phyloP scores from a whole-genome alignment of 352 stramenopile species.

The Phytophthora pinifolia region DNA sequence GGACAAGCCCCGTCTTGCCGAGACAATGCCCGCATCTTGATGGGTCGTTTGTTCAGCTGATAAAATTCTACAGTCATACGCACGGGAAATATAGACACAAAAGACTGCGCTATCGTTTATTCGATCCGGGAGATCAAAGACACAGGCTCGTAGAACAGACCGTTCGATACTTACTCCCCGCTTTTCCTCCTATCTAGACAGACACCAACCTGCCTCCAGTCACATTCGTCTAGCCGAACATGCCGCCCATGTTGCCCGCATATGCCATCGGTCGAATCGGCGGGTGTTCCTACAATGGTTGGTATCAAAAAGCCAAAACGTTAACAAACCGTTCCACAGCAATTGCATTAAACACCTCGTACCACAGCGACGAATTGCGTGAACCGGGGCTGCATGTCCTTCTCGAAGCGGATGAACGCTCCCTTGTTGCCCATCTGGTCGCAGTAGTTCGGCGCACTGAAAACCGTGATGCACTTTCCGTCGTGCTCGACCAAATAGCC shows the following conservation, averaged over 20 bases:
- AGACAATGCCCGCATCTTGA: constrained; percentile 34
- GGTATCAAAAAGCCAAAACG: background rate
- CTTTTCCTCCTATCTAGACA: constrained; percentile 29
- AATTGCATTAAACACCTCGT: constrained; percentile 12
- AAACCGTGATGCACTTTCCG: constrained; percentile 99
- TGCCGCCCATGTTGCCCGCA: constrained; percentile 88
- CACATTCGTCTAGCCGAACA: constrained; percentile 71
- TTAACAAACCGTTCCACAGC: background rate
- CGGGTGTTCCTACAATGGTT: constrained; percentile 67
- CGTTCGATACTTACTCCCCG: constrained; percentile 20
- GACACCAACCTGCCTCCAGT: constrained; percentile 12
- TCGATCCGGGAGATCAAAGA: constrained; percentile 16
- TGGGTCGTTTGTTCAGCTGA: constrained; percentile 33
- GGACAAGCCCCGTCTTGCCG: constrained; percentile 20
- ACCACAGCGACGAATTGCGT: constrained; percentile 95
- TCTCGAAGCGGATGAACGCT: constrained; percentile 98
- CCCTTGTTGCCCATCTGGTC: constrained; percentile 99
- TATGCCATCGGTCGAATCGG: constrained; percentile 90
- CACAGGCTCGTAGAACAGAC: constrained; percentile 11
- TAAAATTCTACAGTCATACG: background rate
- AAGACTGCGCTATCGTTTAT: constrained; percentile 28
- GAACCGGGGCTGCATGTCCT: constrained; percentile 94
- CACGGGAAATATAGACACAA: constrained; percentile 11
- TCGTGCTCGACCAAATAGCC: constrained; percentile 99
- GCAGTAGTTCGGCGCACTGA: constrained; percentile 99